A percentile compares a stretch with the other conserved stretches of the same genome.
phyloP scores from a whole-genome alignment of 1,139 yeast species.

The Nadsonia starkeyi-henricii region DNA sequence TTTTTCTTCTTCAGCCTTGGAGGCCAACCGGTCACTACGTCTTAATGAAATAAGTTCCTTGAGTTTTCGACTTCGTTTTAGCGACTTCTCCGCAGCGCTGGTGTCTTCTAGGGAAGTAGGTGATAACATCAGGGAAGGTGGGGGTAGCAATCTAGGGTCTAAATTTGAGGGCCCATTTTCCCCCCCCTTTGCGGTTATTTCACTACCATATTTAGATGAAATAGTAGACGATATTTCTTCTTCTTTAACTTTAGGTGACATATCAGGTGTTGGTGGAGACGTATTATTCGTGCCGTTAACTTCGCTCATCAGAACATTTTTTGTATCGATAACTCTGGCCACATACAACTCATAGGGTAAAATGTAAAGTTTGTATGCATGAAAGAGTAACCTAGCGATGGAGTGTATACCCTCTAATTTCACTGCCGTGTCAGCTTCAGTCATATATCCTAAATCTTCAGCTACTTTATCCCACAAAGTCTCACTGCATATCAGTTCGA shows the following conservation, averaged over 20 bases:
- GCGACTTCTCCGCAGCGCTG: neutral
- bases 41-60: neutral
- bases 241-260: neutral
- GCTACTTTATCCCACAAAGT: constrained; percentile 18
- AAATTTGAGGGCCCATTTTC: neutral
- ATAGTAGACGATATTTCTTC: neutral
- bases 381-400: constrained; percentile 7
- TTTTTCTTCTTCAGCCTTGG: neutral
- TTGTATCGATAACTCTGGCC: constrained; percentile 4
- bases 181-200: neutral
- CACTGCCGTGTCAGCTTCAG: constrained; percentile 7
- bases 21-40: neutral
- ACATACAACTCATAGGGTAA: constrained; percentile 22
- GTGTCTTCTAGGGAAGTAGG: neutral
- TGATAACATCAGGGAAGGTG: neutral
- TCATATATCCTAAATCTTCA: constrained; percentile 10
- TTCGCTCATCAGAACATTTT: too few species aligned
- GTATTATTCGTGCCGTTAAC: constrained; percentile 6
- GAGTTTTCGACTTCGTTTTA: neutral
- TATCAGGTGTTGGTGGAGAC: constrained; percentile 9
- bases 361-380: constrained; percentile 15
- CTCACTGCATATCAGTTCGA: constrained; percentile 12
- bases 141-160: neutral
- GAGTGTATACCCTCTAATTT: neutral
- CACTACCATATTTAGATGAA: neutral